Conservation (phyloP, 345 rosid species). For the Noccaea caerulescens region DNA sequence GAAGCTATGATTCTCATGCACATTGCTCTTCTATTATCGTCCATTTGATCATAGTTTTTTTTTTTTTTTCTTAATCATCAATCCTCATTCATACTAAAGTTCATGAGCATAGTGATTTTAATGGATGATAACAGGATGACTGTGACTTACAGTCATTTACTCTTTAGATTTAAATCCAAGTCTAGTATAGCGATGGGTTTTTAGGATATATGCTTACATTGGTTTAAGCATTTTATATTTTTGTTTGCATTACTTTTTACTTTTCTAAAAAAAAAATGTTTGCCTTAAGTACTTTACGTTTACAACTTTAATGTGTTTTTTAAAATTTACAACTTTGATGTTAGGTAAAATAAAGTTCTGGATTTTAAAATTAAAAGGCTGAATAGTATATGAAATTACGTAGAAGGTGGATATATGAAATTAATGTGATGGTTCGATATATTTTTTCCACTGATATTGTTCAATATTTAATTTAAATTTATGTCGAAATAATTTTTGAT, state of each 20-base stretch:
- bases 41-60: not conserved
- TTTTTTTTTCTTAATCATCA: not conserved
- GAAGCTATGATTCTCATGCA: constrained; percentile 45
- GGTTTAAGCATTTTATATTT: not conserved
- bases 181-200: constrained; percentile 7
- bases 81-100: constrained; percentile 4
- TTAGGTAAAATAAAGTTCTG: not conserved
- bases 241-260: not conserved
- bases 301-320: not conserved
- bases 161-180: constrained; percentile 25
- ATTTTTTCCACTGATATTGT: not conserved
- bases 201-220: not conserved
- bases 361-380: not conserved
- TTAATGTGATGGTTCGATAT: not conserved
- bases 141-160: not conserved
- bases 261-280: not conserved
- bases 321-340: not conserved
- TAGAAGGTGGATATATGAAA: not conserved
- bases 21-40: constrained; percentile 35
- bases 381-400: not conserved
- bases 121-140: not conserved
- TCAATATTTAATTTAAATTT: not conserved
- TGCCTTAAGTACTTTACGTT: not conserved
- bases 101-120: not conserved
- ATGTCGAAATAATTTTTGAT: not conserved